These are phyloP conservation scores for Picocystis salinarum DNA, from an alignment of 139 green algal species.

Conservation along the genomic window DNA sequence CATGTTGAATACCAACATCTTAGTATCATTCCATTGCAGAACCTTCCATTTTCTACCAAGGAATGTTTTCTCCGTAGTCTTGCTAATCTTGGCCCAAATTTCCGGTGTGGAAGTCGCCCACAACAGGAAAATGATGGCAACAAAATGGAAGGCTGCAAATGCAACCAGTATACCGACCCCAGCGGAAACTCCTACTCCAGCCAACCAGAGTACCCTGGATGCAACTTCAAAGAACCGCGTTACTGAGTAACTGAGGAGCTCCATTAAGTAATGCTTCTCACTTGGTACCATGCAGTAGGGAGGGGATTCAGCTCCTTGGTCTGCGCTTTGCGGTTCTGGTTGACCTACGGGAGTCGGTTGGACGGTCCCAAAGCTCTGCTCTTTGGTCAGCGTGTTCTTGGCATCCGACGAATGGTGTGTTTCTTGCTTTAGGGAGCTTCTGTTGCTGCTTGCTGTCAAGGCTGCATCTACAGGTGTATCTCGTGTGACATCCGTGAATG, in stretches of 20 bases:
- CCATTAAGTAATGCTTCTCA: not conserved
- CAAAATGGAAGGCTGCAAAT: not conserved
- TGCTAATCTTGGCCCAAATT: conserved; percentile 6
- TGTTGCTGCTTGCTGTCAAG: no score
- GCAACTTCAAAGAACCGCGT: not conserved
- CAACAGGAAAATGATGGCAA: not conserved
- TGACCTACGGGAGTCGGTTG: no score
- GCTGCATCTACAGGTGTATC: no score
- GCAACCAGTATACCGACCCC: not conserved
- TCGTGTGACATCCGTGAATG: no score
- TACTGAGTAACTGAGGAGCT: not conserved
- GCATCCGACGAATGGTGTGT: no score
- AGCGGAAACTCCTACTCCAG: not conserved
- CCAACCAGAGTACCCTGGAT: not conserved
- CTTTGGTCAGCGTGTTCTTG: no score
- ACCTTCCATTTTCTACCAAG: not conserved
- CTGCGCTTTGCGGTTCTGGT: not conserved
- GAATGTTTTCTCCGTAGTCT: not conserved
- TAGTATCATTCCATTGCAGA: conserved; percentile 6
- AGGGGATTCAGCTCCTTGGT: not conserved
- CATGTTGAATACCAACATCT: conserved; percentile 5
- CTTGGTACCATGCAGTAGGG: not conserved
- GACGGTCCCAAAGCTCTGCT: no score
- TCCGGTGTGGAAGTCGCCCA: conserved; percentile 3
- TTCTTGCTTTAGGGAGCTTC: no score